Conservation (phyloP, 164 flowering plant species). For the Macadamia integrifolia region DNA sequence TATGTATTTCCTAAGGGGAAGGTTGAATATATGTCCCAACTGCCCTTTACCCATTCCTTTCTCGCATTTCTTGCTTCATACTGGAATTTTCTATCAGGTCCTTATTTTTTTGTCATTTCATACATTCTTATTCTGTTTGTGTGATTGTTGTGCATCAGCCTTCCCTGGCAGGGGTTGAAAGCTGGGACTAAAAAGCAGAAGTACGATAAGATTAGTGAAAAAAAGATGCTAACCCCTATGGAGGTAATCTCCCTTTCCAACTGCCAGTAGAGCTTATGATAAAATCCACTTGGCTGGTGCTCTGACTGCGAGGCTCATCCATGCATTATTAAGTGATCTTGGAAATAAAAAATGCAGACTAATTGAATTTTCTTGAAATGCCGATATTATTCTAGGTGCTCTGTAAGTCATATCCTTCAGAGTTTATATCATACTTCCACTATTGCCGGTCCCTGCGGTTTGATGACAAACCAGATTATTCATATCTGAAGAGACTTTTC, state of each 20-base stretch:
- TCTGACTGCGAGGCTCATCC: not conserved
- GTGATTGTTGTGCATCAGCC: constrained; percentile 15
- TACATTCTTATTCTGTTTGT: not conserved
- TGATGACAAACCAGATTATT: constrained; percentile 77
- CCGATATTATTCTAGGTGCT: constrained; percentile 38
- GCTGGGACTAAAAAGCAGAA: constrained; percentile 57
- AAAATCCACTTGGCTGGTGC: not conserved
- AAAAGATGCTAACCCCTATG: constrained; percentile 63
- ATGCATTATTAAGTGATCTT: too few species aligned
- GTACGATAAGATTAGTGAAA: constrained; percentile 63
- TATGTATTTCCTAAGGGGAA: constrained; percentile 52
- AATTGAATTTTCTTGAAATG: not conserved
- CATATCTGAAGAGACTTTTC: constrained; percentile 68
- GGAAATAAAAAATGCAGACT: not conserved
- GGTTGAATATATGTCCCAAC: constrained; percentile 16
- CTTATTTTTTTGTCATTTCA: not conserved
- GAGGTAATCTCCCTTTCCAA: constrained; percentile 36
- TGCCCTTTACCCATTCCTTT: constrained; percentile 1
- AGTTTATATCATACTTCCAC: constrained; percentile 66
- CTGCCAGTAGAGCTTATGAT: too few species aligned
- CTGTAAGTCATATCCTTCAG: constrained; percentile 65
- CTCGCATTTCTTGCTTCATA: not conserved
- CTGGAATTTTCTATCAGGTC: not conserved
- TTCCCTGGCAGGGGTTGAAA: constrained; percentile 40
- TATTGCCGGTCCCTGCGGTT: constrained; percentile 66